Percentiles rank a stretch among this genome's conserved stretches.
Conservation (phyloP, 495 filamentous ascomycete genomes). For the Trichoderma erinaceum region DNA sequence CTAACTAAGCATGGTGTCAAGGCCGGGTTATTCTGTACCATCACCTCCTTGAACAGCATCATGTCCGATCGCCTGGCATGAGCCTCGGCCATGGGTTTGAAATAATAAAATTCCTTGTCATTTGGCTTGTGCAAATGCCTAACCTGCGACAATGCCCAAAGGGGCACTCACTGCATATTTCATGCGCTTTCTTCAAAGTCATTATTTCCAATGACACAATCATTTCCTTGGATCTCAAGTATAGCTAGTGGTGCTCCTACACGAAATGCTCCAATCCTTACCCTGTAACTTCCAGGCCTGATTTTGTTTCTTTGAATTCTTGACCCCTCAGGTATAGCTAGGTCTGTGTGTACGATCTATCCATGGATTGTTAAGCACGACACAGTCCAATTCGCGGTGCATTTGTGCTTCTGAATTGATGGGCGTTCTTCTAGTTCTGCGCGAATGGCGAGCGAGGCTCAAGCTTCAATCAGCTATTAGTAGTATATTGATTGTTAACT, state of each 20-base stretch:
- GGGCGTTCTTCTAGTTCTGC: too few relatives aligned
- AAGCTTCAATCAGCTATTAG: too few relatives aligned
- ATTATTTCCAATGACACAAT: too few relatives aligned
- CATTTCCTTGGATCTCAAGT: too few relatives aligned
- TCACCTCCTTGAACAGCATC: conserved; percentile 5
- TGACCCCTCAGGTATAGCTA: not conserved
- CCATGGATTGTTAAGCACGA: too few relatives aligned
- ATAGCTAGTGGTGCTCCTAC: too few relatives aligned
- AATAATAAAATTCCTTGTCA: not conserved
- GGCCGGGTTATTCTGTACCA: not conserved
- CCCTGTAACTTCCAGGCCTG: not conserved
- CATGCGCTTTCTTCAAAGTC: too few relatives aligned
- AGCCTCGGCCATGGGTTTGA: not conserved
- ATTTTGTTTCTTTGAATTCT: not conserved
- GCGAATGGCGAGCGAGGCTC: too few relatives aligned
- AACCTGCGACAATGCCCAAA: not conserved
- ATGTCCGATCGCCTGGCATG: not conserved
- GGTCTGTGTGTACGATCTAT: too few relatives aligned
- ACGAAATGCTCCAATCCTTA: not conserved
- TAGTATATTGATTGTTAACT: too few relatives aligned
- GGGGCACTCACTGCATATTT: not conserved
- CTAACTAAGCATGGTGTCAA: not conserved
- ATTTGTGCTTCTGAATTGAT: too few relatives aligned
- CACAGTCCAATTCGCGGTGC: too few relatives aligned
- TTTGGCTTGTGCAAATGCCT: conserved; percentile 4